Conservation (phyloP, 140 eudicot species). For the Stevia rebaudiana region DNA sequence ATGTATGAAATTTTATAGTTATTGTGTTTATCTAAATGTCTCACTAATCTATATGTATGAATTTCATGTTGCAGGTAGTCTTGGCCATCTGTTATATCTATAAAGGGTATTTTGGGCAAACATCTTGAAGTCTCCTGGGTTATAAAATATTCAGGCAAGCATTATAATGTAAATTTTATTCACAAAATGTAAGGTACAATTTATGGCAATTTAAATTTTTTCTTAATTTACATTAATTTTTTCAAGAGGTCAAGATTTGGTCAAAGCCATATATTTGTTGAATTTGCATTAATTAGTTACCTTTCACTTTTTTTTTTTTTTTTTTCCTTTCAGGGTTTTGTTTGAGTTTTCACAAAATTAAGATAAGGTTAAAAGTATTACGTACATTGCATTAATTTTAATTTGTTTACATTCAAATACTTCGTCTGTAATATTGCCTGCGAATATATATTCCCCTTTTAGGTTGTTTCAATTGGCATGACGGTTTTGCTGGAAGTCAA, state of each 20-base stretch:
- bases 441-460: not conserved
- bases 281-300: not conserved
- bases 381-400: not conserved
- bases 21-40: not conserved
- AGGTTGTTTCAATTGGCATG: constrained; percentile 14
- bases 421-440: not conserved
- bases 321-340: not conserved
- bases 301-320: not conserved
- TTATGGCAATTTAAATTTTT: not conserved
- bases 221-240: not conserved
- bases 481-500: not conserved
- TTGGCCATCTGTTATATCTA: not conserved
- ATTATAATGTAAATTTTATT: not conserved
- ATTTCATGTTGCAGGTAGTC: constrained; percentile 12
- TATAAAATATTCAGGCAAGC: not conserved
- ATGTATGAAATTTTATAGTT: not conserved
- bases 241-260: not conserved
- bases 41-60: not conserved
- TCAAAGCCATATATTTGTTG: constrained; percentile 6
- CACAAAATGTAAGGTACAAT: not conserved
- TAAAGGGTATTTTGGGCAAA: constrained; percentile 8
- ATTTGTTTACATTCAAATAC: constrained; percentile 1
- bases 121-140: not conserved
- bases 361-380: constrained; percentile 6
- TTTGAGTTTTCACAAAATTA: not conserved